These are phyloP conservation scores for Rhodotorula toruloides DNA, from an alignment of 768 basidiomycete genomes.

Conservation along the genomic window DNA sequence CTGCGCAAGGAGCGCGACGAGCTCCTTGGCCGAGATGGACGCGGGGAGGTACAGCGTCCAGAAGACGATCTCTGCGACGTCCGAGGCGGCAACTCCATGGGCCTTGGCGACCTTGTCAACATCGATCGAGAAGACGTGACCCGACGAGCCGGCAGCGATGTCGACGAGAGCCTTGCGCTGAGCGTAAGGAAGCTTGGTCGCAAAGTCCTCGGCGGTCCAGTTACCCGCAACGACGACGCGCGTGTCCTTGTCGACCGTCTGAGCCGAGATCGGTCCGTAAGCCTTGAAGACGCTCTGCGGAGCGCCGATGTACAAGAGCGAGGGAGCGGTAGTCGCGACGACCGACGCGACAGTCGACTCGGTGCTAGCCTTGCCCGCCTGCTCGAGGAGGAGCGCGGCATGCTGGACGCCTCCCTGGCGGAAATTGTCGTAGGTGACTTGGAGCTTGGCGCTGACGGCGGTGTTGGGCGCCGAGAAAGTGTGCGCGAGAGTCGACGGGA, in stretches of 20 bases:
- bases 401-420: slow-evolving; percentile 68
- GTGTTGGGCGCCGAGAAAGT: slow-evolving; percentile 54
- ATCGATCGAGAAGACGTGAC: slow-evolving; percentile 59
- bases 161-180: slow-evolving; percentile 51
- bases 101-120: slow-evolving; percentile 43
- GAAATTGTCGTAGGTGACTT: slow-evolving; percentile 68
- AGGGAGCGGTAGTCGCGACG: slow-evolving; percentile 52
- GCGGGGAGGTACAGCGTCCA: slow-evolving; percentile 60
- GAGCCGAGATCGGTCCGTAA: slow-evolving; percentile 63
- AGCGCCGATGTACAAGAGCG: slow-evolving; percentile 69
- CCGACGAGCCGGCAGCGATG: slow-evolving; percentile 52
- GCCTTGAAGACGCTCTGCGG: slow-evolving; percentile 65
- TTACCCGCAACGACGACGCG: slow-evolving; percentile 67
- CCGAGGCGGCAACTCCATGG: slow-evolving; percentile 49
- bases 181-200: slow-evolving; percentile 58
- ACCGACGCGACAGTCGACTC: slow-evolving; percentile 41
- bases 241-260: slow-evolving; percentile 62
- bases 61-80: slow-evolving; percentile 69
- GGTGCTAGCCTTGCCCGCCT: slow-evolving; percentile 50
- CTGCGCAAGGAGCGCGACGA: slow-evolving; percentile 36
- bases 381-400: slow-evolving; percentile 60
- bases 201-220: slow-evolving; percentile 71
- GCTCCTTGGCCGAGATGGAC: slow-evolving; percentile 36
- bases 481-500: slow-evolving; percentile 47
- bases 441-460: slow-evolving; percentile 57